phyloP scores from a whole-genome alignment of 306 rosid species.

The Lupinus albus region DNA sequence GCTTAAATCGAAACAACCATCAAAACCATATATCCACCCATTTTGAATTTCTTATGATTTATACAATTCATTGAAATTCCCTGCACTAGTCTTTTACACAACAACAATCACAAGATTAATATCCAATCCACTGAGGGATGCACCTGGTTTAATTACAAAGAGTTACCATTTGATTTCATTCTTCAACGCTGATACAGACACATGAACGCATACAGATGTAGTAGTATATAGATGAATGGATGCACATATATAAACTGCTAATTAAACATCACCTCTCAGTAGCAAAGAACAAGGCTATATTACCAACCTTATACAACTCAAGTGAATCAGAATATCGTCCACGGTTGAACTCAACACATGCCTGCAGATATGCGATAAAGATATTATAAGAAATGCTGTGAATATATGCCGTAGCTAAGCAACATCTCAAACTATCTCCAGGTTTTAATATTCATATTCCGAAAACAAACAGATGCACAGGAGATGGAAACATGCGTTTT shows the following conservation, averaged over 20 bases:
- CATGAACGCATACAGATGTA: slow-evolving; percentile 1
- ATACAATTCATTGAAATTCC: slow-evolving; percentile 21
- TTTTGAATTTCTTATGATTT: slow-evolving; percentile 32
- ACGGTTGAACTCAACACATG: slow-evolving; percentile 95
- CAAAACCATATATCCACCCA: slow-evolving; percentile 19
- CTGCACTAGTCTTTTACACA: slow-evolving; percentile 9
- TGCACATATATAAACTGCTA: slow-evolving; percentile 28
- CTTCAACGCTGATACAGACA: neutral
- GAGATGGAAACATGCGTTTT: slow-evolving; percentile 13
- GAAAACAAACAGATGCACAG: slow-evolving; percentile 16
- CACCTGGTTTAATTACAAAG: slow-evolving; percentile 13
- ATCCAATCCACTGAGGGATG: slow-evolving; percentile 16
- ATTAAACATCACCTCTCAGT: slow-evolving; percentile 31
- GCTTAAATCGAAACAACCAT: slow-evolving; percentile 19
- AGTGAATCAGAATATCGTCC: slow-evolving; percentile 86
- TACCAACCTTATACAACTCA: slow-evolving; percentile 91
- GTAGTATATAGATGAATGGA: slow-evolving; percentile 25
- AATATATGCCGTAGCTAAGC: slow-evolving; percentile 23
- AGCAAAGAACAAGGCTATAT: slow-evolving; percentile 39
- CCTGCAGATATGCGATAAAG: slow-evolving; percentile 63
- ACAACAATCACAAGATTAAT: slow-evolving; percentile 27
- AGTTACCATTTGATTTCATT: neutral
- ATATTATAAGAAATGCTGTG: slow-evolving; percentile 39
- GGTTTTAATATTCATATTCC: slow-evolving; percentile 27
- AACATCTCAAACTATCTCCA: slow-evolving; percentile 35